These are phyloP conservation scores for Pseudohyphozyma bogoriensis DNA, from an alignment of 768 basidiomycete genomes.

Conservation along the genomic window DNA sequence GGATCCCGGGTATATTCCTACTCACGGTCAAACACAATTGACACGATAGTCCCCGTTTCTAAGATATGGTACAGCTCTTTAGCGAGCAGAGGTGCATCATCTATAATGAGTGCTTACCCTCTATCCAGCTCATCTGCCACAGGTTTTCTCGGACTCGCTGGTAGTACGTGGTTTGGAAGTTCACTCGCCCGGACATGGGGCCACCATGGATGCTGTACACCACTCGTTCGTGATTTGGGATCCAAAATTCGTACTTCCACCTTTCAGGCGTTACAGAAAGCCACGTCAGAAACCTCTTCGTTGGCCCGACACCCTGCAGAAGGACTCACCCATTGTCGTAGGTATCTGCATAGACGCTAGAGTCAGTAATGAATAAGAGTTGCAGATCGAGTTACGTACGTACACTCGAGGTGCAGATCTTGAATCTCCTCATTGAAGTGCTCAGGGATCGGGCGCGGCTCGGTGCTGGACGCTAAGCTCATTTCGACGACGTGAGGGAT, in stretches of 20 bases:
- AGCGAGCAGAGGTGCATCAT: too few relatives aligned
- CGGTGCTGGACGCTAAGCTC: too few relatives aligned
- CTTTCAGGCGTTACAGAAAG: background rate
- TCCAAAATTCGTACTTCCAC: conserved; percentile 10
- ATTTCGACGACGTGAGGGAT: too few relatives aligned
- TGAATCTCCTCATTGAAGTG: conserved; percentile 21
- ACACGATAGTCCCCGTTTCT: conserved; percentile 19
- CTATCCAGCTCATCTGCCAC: conserved; percentile 23
- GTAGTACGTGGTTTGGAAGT: conserved; percentile 24
- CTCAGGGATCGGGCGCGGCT: too few relatives aligned
- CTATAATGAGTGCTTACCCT: background rate
- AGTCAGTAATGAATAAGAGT: background rate
- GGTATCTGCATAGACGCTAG: background rate
- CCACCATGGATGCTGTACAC: conserved; percentile 10
- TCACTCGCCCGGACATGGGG: conserved; percentile 11
- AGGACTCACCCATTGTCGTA: conserved; percentile 16
- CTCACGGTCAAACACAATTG: conserved; percentile 10
- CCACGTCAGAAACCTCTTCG: background rate
- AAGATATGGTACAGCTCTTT: too few relatives aligned
- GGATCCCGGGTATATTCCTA: background rate
- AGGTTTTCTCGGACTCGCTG: conserved; percentile 13
- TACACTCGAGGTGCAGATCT: conserved; percentile 16
- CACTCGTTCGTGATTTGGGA: conserved; percentile 14
- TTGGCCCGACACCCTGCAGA: background rate
- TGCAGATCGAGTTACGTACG: background rate